Base-by-base conservation (phyloP, 257 asterid genomes). In the Salvia miltiorrhiza region DNA sequence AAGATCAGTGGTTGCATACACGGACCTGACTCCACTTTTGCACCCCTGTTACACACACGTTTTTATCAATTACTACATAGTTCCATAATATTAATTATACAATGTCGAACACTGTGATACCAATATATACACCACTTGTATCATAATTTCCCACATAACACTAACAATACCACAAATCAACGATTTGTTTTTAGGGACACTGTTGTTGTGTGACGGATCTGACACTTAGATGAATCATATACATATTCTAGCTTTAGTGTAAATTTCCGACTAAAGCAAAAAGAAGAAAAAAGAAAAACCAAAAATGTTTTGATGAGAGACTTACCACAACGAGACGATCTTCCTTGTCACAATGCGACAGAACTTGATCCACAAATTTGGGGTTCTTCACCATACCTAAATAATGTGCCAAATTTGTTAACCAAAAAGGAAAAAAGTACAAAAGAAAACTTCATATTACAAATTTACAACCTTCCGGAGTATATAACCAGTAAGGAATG, bases 21-120 rank as follows among this genome's bases (percentile, higher is more conserved):
- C 56, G 50, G 93, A 87, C 73, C 96, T 85, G 5, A 90, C 90
- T 8, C 96, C 96, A 67, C 83, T 83, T 57, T 65, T 85, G 82
- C 96, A 89, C 30, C 96, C 95, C 95, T 89, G 39, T 50, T 54
- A 59, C 3, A 0, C 4, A 19, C 26, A 16, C 52, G 4, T 45
- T 17, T 35, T 35, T 0, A 35, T 7, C 40, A 7, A 35, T 26
- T 26, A 4, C 1, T 26, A 1, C 30, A 4, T 26, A 26, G 2
- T 26, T 26, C 1, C 30, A 26, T n/a, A n/a, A n/a, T n/a, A n/a
- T n/a, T n/a, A 26, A 26, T 26, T 26, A 26, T 26, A 26, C 30
- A 26, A 26, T 26, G 4, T 1, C 30, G 4, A 26, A 26, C 30
- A 26, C 4, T 26, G 30, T 26, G 4, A 26, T 26, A 26, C 30